Conservation (phyloP, 345 rosid species). For the Isatis tinctoria region DNA sequence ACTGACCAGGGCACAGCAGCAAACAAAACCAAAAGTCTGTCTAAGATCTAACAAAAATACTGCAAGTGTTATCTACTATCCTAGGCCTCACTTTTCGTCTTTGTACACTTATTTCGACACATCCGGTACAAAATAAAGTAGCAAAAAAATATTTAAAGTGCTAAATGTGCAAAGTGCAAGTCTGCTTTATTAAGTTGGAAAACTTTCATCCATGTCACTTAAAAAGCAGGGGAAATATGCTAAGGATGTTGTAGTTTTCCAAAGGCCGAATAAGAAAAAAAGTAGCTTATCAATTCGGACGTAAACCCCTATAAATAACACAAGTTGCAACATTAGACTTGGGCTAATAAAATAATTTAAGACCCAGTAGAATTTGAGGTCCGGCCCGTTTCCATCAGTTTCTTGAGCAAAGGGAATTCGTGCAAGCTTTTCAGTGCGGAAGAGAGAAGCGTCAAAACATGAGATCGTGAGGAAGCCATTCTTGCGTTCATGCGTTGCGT, state of each 20-base stretch:
- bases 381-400: background rate
- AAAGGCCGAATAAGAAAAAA: background rate
- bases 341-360: background rate
- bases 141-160: too few relatives aligned
- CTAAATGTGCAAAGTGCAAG: too few relatives aligned
- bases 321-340: background rate
- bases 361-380: background rate
- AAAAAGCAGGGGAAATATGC: background rate
- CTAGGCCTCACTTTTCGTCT: too few relatives aligned
- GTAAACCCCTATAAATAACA: background rate
- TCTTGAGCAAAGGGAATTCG: conserved; percentile 22
- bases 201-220: background rate
- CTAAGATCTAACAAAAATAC: too few relatives aligned
- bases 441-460: too few relatives aligned
- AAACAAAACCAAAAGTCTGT: too few relatives aligned
- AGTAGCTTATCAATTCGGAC: background rate
- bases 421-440: background rate
- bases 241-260: background rate
- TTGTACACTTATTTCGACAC: background rate
- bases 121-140: background rate
- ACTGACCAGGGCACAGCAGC: too few relatives aligned
- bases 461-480: too few relatives aligned
- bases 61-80: too few relatives aligned
- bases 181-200: background rate
- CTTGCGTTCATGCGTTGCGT: too few relatives aligned